A percentile compares a stretch with the other conserved stretches of the same genome.
Conservation (phyloP, 1,139 yeast species). For the Kurtzmaniella natalensis region DNA sequence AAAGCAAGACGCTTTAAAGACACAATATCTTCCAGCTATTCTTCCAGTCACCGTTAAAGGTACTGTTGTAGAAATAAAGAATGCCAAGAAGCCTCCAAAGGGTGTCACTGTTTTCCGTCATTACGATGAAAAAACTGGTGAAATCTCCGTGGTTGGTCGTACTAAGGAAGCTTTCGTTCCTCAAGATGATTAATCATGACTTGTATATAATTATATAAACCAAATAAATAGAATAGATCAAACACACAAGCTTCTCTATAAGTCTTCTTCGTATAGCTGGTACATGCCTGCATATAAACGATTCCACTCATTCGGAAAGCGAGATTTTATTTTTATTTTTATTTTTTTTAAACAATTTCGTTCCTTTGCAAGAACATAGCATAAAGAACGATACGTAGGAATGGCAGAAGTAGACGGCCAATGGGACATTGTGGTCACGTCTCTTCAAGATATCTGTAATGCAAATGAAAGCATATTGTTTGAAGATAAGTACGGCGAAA, state of each 20-base stretch:
- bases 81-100: slow-evolving; percentile 30
- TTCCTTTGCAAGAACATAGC: too few species aligned
- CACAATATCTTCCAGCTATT: slow-evolving; percentile 28
- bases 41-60: slow-evolving; percentile 34
- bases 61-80: slow-evolving; percentile 25
- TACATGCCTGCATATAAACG: too few species aligned
- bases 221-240: too few species aligned
- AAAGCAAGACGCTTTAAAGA: slow-evolving; percentile 21
- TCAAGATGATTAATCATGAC: slow-evolving; percentile 4
- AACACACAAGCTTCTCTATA: too few species aligned
- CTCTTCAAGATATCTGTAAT: slow-evolving; percentile 64
- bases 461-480: slow-evolving; percentile 52
- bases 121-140: slow-evolving; percentile 27
- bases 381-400: too few species aligned
- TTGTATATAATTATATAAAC: slow-evolving; percentile 5
- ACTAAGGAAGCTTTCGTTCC: slow-evolving; percentile 29
- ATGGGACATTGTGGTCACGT: slow-evolving; percentile 66
- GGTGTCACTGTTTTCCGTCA: slow-evolving; percentile 28
- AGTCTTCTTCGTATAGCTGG: too few species aligned
- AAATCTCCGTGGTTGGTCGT: slow-evolving; percentile 30
- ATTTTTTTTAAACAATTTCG: too few species aligned
- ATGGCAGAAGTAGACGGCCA: slow-evolving; percentile 44
- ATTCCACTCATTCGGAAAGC: too few species aligned
- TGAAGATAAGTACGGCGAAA: slow-evolving; percentile 35
- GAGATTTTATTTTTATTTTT: too few species aligned